These are phyloP conservation scores for Penicillium coffeae DNA, from an alignment of 495 filamentous ascomycete genomes.

Conservation along the genomic window DNA sequence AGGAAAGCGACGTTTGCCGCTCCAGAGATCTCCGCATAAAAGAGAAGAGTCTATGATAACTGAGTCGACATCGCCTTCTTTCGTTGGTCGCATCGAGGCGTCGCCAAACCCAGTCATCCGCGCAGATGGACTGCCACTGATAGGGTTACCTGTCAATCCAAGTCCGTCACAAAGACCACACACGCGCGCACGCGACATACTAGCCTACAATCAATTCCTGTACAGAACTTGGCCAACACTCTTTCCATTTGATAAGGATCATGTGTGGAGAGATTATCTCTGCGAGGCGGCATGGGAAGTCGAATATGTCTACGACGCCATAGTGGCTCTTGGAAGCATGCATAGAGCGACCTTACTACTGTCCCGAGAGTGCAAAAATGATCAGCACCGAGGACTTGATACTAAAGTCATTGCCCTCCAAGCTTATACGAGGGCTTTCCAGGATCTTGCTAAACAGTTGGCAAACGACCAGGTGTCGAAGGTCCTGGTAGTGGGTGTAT, in stretches of 20 bases:
- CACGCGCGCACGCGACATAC: conserved; percentile 7
- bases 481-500: conserved; percentile 4
- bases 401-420: conserved; percentile 9
- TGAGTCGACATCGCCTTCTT: background rate
- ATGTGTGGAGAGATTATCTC: conserved; percentile 9
- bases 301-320: conserved; percentile 6
- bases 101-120: background rate
- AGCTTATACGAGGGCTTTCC: conserved; percentile 2
- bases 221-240: conserved; percentile 1
- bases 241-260: conserved; percentile 1
- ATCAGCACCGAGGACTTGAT: conserved; percentile 5
- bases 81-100: background rate
- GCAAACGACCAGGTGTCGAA: background rate
- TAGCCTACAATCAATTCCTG: conserved; percentile 8
- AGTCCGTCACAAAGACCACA: conserved; percentile 7
- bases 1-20: conserved; percentile 1
- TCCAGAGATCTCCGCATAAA: background rate
- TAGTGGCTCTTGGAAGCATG: conserved; percentile 9
- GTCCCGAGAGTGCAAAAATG: conserved; percentile 1
- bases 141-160: conserved; percentile 7
- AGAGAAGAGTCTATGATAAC: too few species aligned
- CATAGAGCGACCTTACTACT: conserved; percentile 8
- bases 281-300: conserved; percentile 9
- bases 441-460: conserved; percentile 4
- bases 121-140: conserved; percentile 3